Evolutionary conservation across 495 filamentous ascomycete genomes (phyloP), one percentile per base, ranked within the genome.

Genomic region (Parathielavia appendiculata): DNA sequence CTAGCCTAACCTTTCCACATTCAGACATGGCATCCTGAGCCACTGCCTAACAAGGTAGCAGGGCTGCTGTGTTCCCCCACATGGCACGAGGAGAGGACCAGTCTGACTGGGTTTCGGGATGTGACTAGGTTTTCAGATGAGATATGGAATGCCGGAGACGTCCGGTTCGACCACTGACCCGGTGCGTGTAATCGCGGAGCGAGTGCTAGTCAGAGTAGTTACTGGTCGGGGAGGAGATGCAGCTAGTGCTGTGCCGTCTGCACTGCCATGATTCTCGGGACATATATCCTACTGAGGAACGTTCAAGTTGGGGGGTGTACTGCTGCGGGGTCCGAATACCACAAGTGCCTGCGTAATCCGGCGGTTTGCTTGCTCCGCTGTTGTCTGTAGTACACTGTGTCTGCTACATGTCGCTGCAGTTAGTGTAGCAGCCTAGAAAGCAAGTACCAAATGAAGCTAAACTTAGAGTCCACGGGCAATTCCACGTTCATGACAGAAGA

Each of bases 11-110:
- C 53, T 61, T 56, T 61, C 58, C 58, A 14, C 34, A 51, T 61
- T 22, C 39, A 52, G 52, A 46, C 39, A 32, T 51, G 30, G 56
- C 40, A 46, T 44, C 32, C 19, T 52, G 36, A 20, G 58, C 32
- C 20, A 45, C 30, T 50, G 30, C n/a, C 58, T 47, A 52, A 51
- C 47, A 56, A 36, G 19, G 50, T 30, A 45, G 53, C 40, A 22
- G 53, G 19, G 19, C 53, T 36, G 58, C 40, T 47, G 52, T 56
- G 47, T 13, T 45, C 47, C 58, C 58, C 54, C 58, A 61, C 58
- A 23, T 49, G 20, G 23, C 17, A 39, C 41, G 36, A 40, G 35
- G 19, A 8, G 38, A 16, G 14, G 36, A 7, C 5, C 14, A 7
- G 44, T 17, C 34, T 34, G 20, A 50, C 35, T 20, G 55, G 45